Percentiles rank a stretch among this genome's conserved stretches.
Evolutionary conservation across 2,329 filamentous ascomycete species (phyloP).

Genomic region (Scedosporium minutisporum): DNA sequence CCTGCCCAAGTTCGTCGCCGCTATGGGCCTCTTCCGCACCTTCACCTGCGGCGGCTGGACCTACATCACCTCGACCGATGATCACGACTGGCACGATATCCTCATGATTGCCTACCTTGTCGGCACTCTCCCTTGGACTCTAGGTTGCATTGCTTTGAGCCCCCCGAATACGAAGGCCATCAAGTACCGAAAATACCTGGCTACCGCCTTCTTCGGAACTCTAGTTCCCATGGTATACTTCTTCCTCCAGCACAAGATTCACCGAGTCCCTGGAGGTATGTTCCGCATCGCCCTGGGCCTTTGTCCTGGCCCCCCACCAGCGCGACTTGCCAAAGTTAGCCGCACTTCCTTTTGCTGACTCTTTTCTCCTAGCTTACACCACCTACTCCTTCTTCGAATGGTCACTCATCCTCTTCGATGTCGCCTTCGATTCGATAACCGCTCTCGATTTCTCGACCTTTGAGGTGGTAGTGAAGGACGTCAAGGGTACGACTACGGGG

Average conservation of each 20-base stretch:
- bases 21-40: conserved; percentile 75
- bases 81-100: conserved; percentile 97
- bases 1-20: conserved; percentile 72
- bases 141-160: conserved; percentile 81
- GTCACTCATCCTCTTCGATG: conserved; percentile 88
- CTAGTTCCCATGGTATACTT: conserved; percentile 88
- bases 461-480: conserved; percentile 79
- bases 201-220: conserved; percentile 78
- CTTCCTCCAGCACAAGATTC: conserved; percentile 97
- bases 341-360: conserved; percentile 8
- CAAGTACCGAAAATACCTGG: conserved; percentile 81
- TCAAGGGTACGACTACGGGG: conserved; percentile 89
- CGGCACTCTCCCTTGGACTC: conserved; percentile 87
- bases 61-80: conserved; percentile 95
- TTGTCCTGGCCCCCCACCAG: background rate
- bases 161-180: conserved; percentile 74
- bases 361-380: conserved; percentile 64
- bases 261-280: conserved; percentile 85
- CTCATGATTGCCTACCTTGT: conserved; percentile 99
- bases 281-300: conserved; percentile 4
- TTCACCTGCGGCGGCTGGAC: conserved; percentile 96
- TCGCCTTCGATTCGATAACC: conserved; percentile 92
- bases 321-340: no score
- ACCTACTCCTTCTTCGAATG: conserved; percentile 98
- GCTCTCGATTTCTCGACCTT: conserved; percentile 83